Percentiles rank a stretch among this genome's conserved stretches.
Conservation (phyloP, 257 asterid genomes). For the Hygrophila difformis region DNA sequence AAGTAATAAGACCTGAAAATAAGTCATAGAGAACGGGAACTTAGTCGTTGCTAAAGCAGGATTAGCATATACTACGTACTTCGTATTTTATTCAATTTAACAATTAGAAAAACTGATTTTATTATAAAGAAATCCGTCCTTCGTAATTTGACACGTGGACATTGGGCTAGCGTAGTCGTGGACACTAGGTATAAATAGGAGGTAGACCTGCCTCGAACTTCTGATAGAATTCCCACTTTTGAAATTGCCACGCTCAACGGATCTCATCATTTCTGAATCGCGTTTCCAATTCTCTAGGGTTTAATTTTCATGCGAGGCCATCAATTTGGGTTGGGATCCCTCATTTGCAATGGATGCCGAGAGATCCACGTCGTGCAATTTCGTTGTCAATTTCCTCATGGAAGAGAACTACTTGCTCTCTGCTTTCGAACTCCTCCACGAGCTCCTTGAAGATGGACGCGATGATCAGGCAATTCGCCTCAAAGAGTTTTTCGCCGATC, state of each 20-base stretch:
- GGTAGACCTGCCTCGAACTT: no score
- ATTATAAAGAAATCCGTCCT: no score
- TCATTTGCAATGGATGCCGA: conserved; percentile 57
- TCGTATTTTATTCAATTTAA: no score
- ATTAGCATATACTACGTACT: no score
- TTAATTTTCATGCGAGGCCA: no score
- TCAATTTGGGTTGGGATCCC: neutral
- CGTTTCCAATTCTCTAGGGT: neutral
- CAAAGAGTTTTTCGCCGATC: conserved; percentile 54
- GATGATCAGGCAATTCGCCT: conserved; percentile 75
- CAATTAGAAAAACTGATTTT: no score
- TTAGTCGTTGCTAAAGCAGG: no score
- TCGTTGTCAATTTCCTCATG: conserved; percentile 63
- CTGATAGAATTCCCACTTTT: neutral
- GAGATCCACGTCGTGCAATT: conserved; percentile 70
- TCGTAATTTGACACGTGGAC: no score
- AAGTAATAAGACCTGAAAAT: no score
- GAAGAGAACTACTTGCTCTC: conserved; percentile 64
- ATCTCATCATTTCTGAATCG: conserved; percentile 10
- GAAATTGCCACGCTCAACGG: conserved; percentile 13
- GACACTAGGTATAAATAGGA: no score
- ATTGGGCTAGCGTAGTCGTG: no score
- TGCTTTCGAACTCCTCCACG: conserved; percentile 82
- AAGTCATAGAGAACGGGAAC: no score
- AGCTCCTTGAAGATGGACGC: conserved; percentile 71